phyloP scores from a whole-genome alignment of 2,329 filamentous ascomycete species.

The Aspergillaceae sp. region DNA sequence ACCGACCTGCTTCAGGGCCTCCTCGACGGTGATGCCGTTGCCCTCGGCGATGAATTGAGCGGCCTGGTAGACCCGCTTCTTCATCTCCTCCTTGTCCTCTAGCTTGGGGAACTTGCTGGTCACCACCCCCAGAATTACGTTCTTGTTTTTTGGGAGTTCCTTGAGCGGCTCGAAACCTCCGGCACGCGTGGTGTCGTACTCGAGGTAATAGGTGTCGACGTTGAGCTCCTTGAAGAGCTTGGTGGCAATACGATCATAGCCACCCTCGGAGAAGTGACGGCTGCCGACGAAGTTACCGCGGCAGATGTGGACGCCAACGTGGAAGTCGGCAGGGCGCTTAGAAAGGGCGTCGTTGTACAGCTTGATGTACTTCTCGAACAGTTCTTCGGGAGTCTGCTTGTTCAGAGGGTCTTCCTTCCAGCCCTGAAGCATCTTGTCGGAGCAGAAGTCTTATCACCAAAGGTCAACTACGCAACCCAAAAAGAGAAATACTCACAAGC shows the following conservation, averaged over 20 bases:
- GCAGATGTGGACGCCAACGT: slow-evolving; percentile 70
- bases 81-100: slow-evolving; percentile 57
- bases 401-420: slow-evolving; percentile 62
- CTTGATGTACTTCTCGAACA: slow-evolving; percentile 66
- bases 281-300: slow-evolving; percentile 57
- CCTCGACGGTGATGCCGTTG: slow-evolving; percentile 53
- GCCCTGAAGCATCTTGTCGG: slow-evolving; percentile 60
- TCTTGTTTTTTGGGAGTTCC: slow-evolving; percentile 52
- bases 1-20: slow-evolving; percentile 59
- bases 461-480: slow-evolving; percentile 1
- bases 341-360: slow-evolving; percentile 66
- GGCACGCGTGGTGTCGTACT: slow-evolving; percentile 58
- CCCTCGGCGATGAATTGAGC: slow-evolving; percentile 64
- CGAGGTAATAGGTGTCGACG: slow-evolving; percentile 60
- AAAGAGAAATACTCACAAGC: slow-evolving; percentile 45
- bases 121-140: slow-evolving; percentile 56
- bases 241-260: slow-evolving; percentile 58
- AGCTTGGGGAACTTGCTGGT: slow-evolving; percentile 55
- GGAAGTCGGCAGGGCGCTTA: slow-evolving; percentile 59
- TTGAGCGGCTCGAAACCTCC: slow-evolving; percentile 59
- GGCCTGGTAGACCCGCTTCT: slow-evolving; percentile 50
- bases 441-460: slow-evolving; percentile 57
- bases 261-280: slow-evolving; percentile 58
- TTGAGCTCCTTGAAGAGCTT: slow-evolving; percentile 57
- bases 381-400: slow-evolving; percentile 57